Evolutionary conservation across 1,139 yeast genomes (phyloP).

Genomic region (Suhomyces bribrorum): DNA sequence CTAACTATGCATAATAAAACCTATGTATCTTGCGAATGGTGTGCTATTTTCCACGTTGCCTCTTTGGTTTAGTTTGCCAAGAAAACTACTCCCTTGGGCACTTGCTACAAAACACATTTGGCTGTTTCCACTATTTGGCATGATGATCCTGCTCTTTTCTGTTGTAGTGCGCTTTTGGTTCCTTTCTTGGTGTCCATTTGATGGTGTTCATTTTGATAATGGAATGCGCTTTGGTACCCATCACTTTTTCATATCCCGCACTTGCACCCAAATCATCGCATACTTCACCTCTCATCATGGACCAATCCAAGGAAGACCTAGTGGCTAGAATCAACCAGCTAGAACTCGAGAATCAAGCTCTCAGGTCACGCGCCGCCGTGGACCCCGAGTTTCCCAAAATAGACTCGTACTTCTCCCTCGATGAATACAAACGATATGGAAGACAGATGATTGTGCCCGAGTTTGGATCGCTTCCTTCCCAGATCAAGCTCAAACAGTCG

Average conservation of each 20-base stretch:
- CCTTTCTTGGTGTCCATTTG: no score
- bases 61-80: no score
- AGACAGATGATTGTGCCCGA: constrained; percentile 93
- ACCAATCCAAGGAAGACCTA: constrained; percentile 21
- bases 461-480: constrained; percentile 58
- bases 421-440: constrained; percentile 84
- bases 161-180: no score
- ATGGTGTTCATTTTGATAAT: no score
- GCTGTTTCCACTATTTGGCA: no score
- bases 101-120: no score
- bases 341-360: constrained; percentile 26
- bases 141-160: no score
- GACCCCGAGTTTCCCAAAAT: constrained; percentile 2
- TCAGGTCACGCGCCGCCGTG: constrained; percentile 12
- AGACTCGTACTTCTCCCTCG: constrained; percentile 36
- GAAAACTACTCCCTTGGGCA: no score
- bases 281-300: constrained; percentile 7
- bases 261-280: background rate
- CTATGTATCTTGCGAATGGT: no score
- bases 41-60: no score
- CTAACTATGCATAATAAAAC: background rate
- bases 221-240: background rate
- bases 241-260: background rate
- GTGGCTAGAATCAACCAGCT: constrained; percentile 22
- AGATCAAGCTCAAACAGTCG: constrained; percentile 55